A percentile compares a stretch with the other conserved stretches of the same genome.
Conservation (phyloP, 768 basidiomycete species). For the Clitopilus hobsonii region DNA sequence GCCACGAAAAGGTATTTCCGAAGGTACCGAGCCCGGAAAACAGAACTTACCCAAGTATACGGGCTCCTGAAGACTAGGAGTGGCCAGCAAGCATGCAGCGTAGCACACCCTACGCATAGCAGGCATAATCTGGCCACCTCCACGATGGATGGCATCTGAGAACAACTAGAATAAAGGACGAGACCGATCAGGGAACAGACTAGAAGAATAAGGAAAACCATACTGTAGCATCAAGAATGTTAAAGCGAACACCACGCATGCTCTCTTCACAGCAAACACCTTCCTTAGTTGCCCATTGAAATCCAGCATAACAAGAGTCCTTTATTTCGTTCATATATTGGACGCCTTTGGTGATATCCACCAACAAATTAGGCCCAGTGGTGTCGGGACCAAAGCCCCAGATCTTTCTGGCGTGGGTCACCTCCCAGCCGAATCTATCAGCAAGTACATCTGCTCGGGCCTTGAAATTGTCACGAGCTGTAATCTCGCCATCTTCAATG, state of each 20-base stretch:
- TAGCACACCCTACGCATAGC: slow-evolving; percentile 96
- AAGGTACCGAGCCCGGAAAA: background rate
- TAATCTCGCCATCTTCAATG: slow-evolving; percentile 84
- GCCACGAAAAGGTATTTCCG: too few species aligned
- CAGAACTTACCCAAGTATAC: slow-evolving; percentile 74
- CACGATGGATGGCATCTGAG: slow-evolving; percentile 98
- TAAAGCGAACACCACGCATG: slow-evolving; percentile 96
- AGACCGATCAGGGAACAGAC: too few species aligned
- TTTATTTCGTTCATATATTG: slow-evolving; percentile 99
- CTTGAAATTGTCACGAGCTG: slow-evolving; percentile 95
- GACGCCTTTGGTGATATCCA: slow-evolving; percentile 98
- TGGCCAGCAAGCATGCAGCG: slow-evolving; percentile 91
- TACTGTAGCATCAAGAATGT: slow-evolving; percentile 93
- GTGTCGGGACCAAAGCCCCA: slow-evolving; percentile 99
- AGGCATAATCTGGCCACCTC: slow-evolving; percentile 98
- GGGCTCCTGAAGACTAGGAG: slow-evolving; percentile 91
- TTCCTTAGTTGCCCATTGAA: slow-evolving; percentile 99
- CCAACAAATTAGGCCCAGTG: slow-evolving; percentile 91
- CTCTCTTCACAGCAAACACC: slow-evolving; percentile 95
- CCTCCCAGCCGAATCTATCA: slow-evolving; percentile 97
- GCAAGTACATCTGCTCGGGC: slow-evolving; percentile 90
- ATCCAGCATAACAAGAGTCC: slow-evolving; percentile 96
- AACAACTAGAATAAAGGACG: too few species aligned
- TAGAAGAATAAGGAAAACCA: slow-evolving; percentile 18
- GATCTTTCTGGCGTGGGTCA: slow-evolving; percentile 97